Evolutionary conservation across 164 flowering plant species (phyloP).

Genomic region (Vitis cinerea): DNA sequence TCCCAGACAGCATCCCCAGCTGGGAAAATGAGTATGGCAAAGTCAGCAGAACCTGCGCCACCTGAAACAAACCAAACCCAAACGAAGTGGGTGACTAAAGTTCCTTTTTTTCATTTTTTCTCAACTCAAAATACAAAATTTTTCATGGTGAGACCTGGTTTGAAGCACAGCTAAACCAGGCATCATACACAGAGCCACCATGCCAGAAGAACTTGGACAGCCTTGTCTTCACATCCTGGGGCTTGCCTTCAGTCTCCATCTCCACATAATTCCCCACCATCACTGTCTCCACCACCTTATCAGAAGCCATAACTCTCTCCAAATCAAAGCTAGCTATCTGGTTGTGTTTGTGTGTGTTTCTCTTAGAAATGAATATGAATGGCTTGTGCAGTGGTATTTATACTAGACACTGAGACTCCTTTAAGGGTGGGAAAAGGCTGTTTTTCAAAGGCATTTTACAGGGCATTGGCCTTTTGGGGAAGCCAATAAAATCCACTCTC

Average conservation of each 20-base stretch:
- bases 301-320: constrained; percentile 39
- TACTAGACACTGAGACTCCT: constrained; percentile 25
- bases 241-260: constrained; percentile 81
- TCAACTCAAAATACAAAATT: not conserved
- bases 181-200: constrained; percentile 97
- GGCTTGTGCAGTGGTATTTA: constrained; percentile 26
- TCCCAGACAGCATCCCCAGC: constrained; percentile 86
- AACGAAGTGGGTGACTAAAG: not conserved
- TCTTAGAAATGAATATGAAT: constrained; percentile 1
- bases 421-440: constrained; percentile 22
- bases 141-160: constrained; percentile 61
- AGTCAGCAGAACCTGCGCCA: constrained; percentile 89
- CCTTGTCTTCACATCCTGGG: constrained; percentile 46
- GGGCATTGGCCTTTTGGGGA: constrained; percentile 8
- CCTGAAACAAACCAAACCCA: constrained; percentile 44
- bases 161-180: constrained; percentile 98
- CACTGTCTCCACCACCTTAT: constrained; percentile 78
- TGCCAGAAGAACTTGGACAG: constrained; percentile 84
- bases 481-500: constrained; percentile 3
- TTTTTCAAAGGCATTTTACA: constrained; percentile 26
- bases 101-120: not conserved
- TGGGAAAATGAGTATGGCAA: constrained; percentile 94
- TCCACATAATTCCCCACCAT: constrained; percentile 87
- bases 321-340: not conserved
- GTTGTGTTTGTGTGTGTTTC: not conserved